These are phyloP conservation scores for Solanum okadae DNA, from an alignment of 257 asterid species.

Conservation along the genomic window DNA sequence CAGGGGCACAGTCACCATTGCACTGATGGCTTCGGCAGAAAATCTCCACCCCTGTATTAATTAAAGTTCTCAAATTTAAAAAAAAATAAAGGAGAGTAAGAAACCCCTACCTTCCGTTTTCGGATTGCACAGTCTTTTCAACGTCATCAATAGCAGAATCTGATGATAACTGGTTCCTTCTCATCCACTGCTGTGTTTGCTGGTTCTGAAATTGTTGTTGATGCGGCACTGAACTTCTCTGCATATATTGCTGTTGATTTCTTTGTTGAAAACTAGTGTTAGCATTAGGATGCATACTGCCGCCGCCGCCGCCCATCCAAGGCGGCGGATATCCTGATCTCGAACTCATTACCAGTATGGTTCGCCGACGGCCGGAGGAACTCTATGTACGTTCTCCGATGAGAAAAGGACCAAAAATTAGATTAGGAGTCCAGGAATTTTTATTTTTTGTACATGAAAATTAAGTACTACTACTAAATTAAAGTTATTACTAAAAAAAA, in stretches of 20 bases:
- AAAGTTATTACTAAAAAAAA: too few species aligned
- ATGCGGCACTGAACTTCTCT: constrained; percentile 43
- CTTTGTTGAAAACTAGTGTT: constrained; percentile 62
- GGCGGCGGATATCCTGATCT: constrained; percentile 89
- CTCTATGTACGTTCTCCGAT: not conserved
- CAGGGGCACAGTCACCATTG: not conserved
- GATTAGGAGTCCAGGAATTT: not conserved
- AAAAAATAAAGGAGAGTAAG: not conserved
- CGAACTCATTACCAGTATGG: constrained; percentile 41
- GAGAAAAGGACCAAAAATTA: not conserved
- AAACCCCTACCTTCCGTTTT: constrained; percentile 61
- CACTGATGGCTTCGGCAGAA: not conserved
- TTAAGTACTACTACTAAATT: too few species aligned
- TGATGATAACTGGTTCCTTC: constrained; percentile 34
- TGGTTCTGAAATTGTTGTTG: constrained; percentile 33
- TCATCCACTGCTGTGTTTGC: constrained; percentile 75
- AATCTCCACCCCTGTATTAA: not conserved
- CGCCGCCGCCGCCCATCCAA: constrained; percentile 39
- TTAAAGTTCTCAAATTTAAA: not conserved
- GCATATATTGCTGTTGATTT: constrained; percentile 58
- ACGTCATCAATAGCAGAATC: constrained; percentile 62
- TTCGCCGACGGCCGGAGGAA: not conserved
- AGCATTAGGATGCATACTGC: constrained; percentile 46
- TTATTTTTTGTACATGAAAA: too few species aligned
- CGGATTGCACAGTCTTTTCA: constrained; percentile 84